Base-by-base conservation (phyloP, 306 rosid genomes). In the Potentilla sterilis region DNA sequence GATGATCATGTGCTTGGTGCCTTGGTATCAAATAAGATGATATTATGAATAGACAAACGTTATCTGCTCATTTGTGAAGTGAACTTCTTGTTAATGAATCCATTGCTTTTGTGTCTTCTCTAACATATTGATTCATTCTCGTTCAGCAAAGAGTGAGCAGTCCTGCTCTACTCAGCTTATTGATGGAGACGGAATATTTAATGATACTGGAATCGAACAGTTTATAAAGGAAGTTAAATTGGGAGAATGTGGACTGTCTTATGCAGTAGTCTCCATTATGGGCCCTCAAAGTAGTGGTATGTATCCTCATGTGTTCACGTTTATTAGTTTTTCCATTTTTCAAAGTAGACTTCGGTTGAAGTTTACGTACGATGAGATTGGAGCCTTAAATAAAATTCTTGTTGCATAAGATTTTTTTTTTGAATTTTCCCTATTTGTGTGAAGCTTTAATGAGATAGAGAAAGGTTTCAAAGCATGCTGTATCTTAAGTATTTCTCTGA, bases 221-320 rank as follows among this genome's bases (percentile, higher is more conserved):
- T 91, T 96, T 49, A 88, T 89, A 84, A 89, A 92, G 87, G 94
- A 89, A 79, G 91, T 92, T 80, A 96, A 86, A 75, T 78, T 92
- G 88, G 73, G 79, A 16, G 99, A 90, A 81, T 96, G 99, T 62
- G 99, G 99, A 69, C 99, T 96, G 79, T 96, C 98, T 0, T 96
- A 96, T 75, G 98, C 99, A 2, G 82, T 96, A 21, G 98, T 90
- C 84, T 92, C 99, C 70, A 92, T 96, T 32, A 92, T 96, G 99
- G 99, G 99, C 24, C 99, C 99, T 37, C 99, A 96, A 79, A 96
- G 99, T 84, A 96, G 99, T 83, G 99, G 99, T 96, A 89, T 59
- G 85, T 69, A 79, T 81, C 73, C 84, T 82, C 77, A 74, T 76
- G 49, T 76, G 32, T 38, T 18, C 70, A 75, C 63, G 69, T 59